Conservation (phyloP, 306 rosid species). For the Nissolia schottii region DNA sequence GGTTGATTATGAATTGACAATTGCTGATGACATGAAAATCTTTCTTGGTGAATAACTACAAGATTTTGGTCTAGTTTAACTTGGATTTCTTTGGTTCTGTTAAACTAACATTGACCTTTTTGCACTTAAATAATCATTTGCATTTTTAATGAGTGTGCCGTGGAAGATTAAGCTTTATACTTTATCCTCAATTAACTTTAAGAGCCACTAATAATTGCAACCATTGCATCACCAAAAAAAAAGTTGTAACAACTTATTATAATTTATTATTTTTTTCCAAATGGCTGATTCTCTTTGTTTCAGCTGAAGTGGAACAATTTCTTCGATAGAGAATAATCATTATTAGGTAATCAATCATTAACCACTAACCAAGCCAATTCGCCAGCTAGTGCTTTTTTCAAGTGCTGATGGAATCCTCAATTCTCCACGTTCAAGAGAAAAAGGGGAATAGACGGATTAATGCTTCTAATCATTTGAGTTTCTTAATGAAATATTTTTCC, state of each 20-base stretch:
- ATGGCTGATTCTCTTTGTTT: background rate
- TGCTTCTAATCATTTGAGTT: background rate
- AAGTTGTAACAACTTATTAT: background rate
- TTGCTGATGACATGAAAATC: background rate
- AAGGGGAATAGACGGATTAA: background rate
- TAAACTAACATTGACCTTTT: background rate
- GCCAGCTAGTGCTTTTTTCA: background rate
- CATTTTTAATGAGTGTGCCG: constrained; percentile 11
- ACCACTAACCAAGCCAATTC: background rate
- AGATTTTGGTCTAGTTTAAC: background rate
- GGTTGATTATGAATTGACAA: no score
- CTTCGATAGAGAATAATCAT: constrained; percentile 7
- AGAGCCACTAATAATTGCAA: constrained; percentile 19
- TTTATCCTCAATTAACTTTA: constrained; percentile 13
- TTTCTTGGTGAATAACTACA: background rate
- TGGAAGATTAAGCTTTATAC: constrained; percentile 26
- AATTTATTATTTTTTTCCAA: background rate
- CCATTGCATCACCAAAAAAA: constrained; percentile 4
- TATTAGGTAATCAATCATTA: constrained; percentile 30
- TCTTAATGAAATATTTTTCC: background rate
- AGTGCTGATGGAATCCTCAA: background rate
- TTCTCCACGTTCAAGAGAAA: background rate
- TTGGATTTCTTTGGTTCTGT: constrained; percentile 17
- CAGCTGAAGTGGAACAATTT: constrained; percentile 1
- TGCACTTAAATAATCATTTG: constrained; percentile 6